Base-by-base conservation (phyloP, 345 rosid genomes). In the Arabis hirsuta region DNA sequence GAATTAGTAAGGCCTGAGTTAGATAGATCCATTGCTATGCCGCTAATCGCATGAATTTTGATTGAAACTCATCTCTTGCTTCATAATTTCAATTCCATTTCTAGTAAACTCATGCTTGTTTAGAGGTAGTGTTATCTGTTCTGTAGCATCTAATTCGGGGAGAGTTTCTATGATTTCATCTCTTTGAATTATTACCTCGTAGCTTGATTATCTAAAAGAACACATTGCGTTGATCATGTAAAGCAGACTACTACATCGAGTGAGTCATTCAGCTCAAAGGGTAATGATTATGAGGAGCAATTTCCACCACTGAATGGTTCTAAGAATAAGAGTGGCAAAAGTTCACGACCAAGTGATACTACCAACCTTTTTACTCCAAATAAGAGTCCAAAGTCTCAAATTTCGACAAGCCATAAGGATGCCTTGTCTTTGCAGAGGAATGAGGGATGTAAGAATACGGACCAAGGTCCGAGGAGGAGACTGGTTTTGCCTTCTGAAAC, bases 191-290 rank as follows among this genome's bases (percentile, higher is more conserved):
- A 45, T 6, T 6, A 45, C 20, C 8, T 45, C 9, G 20, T n/a
- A 6, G 50, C 9, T 12, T 29, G 32, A 32, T 13, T 38, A 60
- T 39, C 65, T 43, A 60, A 8, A 19, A 10, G 9, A 45, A 26
- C 52, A 45, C 39, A 14, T 31, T 45, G 55, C 16, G 12, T 45
- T 39, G 5, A 24, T 43, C 26, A 13, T 26, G 43, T 45, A 24
- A 44, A 64, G 55, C 69, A 12, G 65, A 29, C 32, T 3, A 42
- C 47, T 60, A 13, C 62, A 19, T 34, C 62, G 29, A n/a, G 9
- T 26, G 38, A n/a, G 9, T 42, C 65, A 12, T 36, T 16, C 13
- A 13, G 48, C 31, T 52, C 20, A 3, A 12, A 32, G 16, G 19
- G 36, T n/a, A 45, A 32, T 29, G 53, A 62, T 9, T 42, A 60